A percentile compares a stretch with the other conserved stretches of the same genome.
These are phyloP conservation scores for Atkinsonella hypoxylon DNA, from an alignment of 2,329 filamentous ascomycete species.

Conservation along the genomic window DNA sequence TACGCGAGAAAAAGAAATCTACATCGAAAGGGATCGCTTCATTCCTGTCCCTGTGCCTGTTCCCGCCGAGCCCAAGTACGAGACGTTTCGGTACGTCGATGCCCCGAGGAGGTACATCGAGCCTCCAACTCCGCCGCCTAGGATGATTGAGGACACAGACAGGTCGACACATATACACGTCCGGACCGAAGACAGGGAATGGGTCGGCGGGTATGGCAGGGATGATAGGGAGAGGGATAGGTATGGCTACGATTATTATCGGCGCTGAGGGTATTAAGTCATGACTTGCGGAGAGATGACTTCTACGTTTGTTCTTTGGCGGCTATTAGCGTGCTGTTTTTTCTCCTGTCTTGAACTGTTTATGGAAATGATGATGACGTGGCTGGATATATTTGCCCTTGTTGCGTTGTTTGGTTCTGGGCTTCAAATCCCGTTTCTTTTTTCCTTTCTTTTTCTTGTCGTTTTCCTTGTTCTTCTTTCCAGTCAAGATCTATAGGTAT, in stretches of 20 bases:
- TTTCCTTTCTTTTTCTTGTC: neutral
- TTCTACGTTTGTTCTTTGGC: neutral
- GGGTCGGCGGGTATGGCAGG: conserved; percentile 20
- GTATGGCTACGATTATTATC: conserved; percentile 4
- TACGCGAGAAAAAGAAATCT: conserved; percentile 31
- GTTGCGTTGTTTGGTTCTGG: neutral
- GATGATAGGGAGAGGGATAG: conserved; percentile 4
- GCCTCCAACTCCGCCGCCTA: conserved; percentile 16
- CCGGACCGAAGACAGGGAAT: conserved; percentile 21
- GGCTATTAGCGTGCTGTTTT: too few species aligned
- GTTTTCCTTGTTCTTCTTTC: too few species aligned
- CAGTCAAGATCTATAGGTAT: too few species aligned
- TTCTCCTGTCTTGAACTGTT: neutral
- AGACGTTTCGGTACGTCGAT: conserved; percentile 42
- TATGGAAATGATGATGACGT: neutral
- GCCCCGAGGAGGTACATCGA: conserved; percentile 27
- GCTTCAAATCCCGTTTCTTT: neutral
- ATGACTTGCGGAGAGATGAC: neutral
- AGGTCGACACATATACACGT: conserved; percentile 13
- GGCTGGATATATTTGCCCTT: neutral
- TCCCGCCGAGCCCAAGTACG: conserved; percentile 29
- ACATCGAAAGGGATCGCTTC: conserved; percentile 39
- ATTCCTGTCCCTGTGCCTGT: conserved; percentile 32
- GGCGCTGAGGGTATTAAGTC: neutral
- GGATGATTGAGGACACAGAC: conserved; percentile 19